A percentile compares a stretch with the other conserved stretches of the same genome.
phyloP scores from a whole-genome alignment of 2,329 filamentous ascomycete species.

The Claviceps pusilla region DNA sequence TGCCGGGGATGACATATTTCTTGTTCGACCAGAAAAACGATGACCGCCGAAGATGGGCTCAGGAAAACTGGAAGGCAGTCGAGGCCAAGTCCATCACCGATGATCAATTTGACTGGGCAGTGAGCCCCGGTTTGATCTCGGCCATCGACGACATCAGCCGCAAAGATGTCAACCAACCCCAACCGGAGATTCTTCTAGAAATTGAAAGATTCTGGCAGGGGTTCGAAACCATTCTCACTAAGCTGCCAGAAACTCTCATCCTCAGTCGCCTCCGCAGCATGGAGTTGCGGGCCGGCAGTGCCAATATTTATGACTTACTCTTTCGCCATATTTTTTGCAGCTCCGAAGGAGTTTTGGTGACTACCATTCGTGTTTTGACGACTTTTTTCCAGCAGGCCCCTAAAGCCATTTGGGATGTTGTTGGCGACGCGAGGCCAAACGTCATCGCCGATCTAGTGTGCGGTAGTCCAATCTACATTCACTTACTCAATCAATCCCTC shows the following conservation, averaged over 20 bases:
- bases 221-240: slow-evolving; percentile 56
- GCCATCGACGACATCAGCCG: slow-evolving; percentile 48
- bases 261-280: slow-evolving; percentile 64
- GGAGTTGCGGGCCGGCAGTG: slow-evolving; percentile 47
- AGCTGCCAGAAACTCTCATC: slow-evolving; percentile 59
- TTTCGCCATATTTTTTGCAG: slow-evolving; percentile 39
- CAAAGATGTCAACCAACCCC: slow-evolving; percentile 23
- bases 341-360: slow-evolving; percentile 44
- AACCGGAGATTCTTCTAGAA: slow-evolving; percentile 22
- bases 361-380: slow-evolving; percentile 56
- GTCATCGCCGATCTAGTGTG: slow-evolving; percentile 76
- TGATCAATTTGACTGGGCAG: slow-evolving; percentile 75
- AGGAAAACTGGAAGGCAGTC: slow-evolving; percentile 30
- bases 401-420: slow-evolving; percentile 74
- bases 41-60: slow-evolving; percentile 32
- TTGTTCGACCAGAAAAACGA: slow-evolving; percentile 51
- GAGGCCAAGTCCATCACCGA: slow-evolving; percentile 45
- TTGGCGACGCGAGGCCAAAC: slow-evolving; percentile 65
- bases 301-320: slow-evolving; percentile 49
- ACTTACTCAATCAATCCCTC: slow-evolving; percentile 46
- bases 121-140: slow-evolving; percentile 55
- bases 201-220: slow-evolving; percentile 70
- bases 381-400: slow-evolving; percentile 60
- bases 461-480: slow-evolving; percentile 49
- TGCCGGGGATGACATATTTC: slow-evolving; percentile 74